phyloP scores from a whole-genome alignment of 805 yeast species.

The Maudiozyma serrabonitensis region DNA sequence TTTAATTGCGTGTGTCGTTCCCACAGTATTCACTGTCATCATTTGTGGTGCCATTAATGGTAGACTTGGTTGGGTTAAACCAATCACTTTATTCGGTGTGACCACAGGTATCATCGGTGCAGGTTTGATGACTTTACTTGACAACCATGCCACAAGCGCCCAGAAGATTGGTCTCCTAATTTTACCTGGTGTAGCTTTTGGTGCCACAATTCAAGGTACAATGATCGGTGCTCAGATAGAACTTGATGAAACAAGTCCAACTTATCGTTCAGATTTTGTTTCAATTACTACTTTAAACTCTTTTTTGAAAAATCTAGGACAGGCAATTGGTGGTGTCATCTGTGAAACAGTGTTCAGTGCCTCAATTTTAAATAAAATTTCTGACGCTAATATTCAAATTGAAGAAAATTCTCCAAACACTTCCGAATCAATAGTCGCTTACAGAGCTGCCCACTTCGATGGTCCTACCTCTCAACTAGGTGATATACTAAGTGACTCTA shows the following conservation, averaged over 20 bases:
- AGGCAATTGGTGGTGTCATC: conserved; percentile 19
- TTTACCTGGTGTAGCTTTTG: conserved; percentile 32
- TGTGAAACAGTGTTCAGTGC: conserved; percentile 18
- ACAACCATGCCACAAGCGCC: conserved; percentile 20
- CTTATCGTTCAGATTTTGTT: conserved; percentile 15
- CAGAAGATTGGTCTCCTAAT: conserved; percentile 31
- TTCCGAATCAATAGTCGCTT: conserved; percentile 13
- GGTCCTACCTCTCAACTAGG: conserved; percentile 12
- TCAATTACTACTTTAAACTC: conserved; percentile 20
- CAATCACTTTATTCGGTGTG: conserved; percentile 28
- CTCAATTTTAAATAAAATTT: conserved; percentile 12
- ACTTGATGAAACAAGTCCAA: conserved; percentile 12
- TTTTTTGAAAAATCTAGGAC: conserved; percentile 17
- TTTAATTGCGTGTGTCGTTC: conserved; percentile 13
- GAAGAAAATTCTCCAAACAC: conserved; percentile 4
- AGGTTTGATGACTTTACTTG: conserved; percentile 5
- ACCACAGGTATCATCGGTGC: conserved; percentile 27
- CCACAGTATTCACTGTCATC: conserved; percentile 17
- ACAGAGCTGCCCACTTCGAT: conserved; percentile 14
- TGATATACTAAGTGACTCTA: conserved; percentile 9
- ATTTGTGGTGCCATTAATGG: conserved; percentile 26
- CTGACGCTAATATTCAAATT: not conserved
- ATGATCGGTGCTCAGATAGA: conserved; percentile 26
- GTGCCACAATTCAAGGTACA: conserved; percentile 28
- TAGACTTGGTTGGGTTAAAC: conserved; percentile 30